Evolutionary conservation across 1,139 yeast genomes (phyloP).

Genomic region (Kodamaea fungicola): DNA sequence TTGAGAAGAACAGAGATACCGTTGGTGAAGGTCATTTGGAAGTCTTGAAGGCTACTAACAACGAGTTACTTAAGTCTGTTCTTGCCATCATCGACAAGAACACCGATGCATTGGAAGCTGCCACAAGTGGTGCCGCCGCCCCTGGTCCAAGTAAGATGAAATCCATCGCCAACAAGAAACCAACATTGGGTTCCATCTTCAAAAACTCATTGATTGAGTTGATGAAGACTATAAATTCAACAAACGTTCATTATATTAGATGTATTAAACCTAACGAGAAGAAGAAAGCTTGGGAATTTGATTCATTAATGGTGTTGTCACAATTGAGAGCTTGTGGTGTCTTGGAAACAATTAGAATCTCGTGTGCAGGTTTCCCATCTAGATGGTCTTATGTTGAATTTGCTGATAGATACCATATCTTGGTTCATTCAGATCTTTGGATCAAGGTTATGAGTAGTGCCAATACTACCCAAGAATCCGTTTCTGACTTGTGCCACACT

Average conservation of each 20-base stretch:
- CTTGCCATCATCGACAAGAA: constrained; percentile 63
- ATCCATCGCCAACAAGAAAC: constrained; percentile 63
- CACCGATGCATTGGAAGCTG: constrained; percentile 52
- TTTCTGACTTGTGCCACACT: constrained; percentile 61
- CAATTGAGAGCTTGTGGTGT: constrained; percentile 99
- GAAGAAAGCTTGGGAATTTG: constrained; percentile 94
- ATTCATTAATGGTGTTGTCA: constrained; percentile 90
- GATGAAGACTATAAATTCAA: constrained; percentile 88
- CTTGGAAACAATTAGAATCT: constrained; percentile 89
- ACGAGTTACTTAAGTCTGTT: constrained; percentile 60
- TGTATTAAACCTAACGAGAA: constrained; percentile 96
- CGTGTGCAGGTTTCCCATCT: constrained; percentile 98
- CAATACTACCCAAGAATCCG: constrained; percentile 52
- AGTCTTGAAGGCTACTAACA: constrained; percentile 67
- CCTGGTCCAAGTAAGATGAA: constrained; percentile 25
- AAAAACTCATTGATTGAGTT: constrained; percentile 88
- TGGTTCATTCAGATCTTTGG: constrained; percentile 72
- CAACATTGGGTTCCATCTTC: constrained; percentile 93
- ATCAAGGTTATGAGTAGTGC: constrained; percentile 52
- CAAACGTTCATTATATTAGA: constrained; percentile 94
- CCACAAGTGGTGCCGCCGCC: constrained; percentile 29
- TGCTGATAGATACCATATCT: constrained; percentile 82
- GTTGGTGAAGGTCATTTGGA: constrained; percentile 95
- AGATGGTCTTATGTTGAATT: constrained; percentile 95
- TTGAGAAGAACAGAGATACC: constrained; percentile 95